Percentiles rank a stretch among this genome's conserved stretches.
Conservation (phyloP, 2,329 filamentous ascomycete species). For the Fusarium sp. region DNA sequence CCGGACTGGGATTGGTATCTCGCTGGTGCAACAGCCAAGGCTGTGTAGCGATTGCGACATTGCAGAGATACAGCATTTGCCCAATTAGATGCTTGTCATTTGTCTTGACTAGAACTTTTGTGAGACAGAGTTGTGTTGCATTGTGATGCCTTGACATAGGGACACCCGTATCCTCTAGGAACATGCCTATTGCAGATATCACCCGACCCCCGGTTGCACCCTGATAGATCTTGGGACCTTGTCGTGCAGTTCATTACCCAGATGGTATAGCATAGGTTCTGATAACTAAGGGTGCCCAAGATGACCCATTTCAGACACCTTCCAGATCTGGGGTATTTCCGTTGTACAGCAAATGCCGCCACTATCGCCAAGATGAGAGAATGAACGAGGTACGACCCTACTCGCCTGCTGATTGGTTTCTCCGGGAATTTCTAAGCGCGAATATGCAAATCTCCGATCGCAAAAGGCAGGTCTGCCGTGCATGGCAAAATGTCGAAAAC, state of each 20-base stretch:
- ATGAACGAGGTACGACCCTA: slow-evolving; percentile 9
- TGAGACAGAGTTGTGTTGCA: not conserved
- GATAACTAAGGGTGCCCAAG: not conserved
- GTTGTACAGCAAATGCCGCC: slow-evolving; percentile 16
- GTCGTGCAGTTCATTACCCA: not conserved
- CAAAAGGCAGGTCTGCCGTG: not conserved
- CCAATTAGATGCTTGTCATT: not conserved
- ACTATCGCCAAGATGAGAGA: slow-evolving; percentile 35
- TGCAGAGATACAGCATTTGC: not conserved
- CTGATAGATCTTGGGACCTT: not conserved
- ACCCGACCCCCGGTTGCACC: not conserved
- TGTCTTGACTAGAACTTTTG: slow-evolving; percentile 28
- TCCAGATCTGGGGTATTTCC: slow-evolving; percentile 26
- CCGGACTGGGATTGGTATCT: slow-evolving; percentile 20
- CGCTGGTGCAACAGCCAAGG: slow-evolving; percentile 1
- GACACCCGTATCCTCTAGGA: not conserved
- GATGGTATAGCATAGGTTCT: not conserved
- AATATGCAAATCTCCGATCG: slow-evolving; percentile 10
- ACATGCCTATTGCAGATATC: slow-evolving; percentile 3
- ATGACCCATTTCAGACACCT: slow-evolving; percentile 13
- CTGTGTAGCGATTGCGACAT: slow-evolving; percentile 4
- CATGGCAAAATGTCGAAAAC: not conserved
- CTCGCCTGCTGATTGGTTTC: slow-evolving; percentile 6
- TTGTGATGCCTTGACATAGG: not conserved
- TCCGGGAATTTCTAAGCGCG: not conserved